Percentiles rank a stretch among this genome's conserved stretches.
phyloP scores from a whole-genome alignment of 805 yeast genomes.

The Jamesozyma spencerorum region DNA sequence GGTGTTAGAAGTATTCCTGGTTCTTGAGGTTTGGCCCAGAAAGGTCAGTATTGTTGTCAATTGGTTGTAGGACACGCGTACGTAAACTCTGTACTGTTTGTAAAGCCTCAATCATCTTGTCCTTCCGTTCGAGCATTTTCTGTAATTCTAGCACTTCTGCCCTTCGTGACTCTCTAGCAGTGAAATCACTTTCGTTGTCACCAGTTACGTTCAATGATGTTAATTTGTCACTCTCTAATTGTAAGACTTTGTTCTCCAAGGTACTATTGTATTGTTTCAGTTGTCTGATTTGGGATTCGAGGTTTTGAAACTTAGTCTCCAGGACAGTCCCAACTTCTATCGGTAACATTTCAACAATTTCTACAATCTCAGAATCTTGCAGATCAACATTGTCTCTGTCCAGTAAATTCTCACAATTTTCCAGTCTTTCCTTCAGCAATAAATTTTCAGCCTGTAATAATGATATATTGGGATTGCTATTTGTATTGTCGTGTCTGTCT shows the following conservation, averaged over 20 bases:
- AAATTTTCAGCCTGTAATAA: slow-evolving; percentile 54
- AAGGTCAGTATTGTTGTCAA: neutral
- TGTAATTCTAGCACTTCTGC: slow-evolving; percentile 60
- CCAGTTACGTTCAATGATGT: neutral
- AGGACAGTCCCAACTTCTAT: slow-evolving; percentile 33
- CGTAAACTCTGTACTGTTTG: slow-evolving; percentile 57
- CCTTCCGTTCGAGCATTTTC: slow-evolving; percentile 59
- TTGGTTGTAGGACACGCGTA: slow-evolving; percentile 26
- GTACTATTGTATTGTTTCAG: slow-evolving; percentile 18
- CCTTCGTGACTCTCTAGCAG: slow-evolving; percentile 28
- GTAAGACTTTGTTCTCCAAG: slow-evolving; percentile 12
- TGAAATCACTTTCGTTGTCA: neutral
- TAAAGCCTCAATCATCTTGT: slow-evolving; percentile 66
- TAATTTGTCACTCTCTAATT: neutral
- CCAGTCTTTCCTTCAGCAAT: slow-evolving; percentile 55
- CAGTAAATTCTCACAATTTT: slow-evolving; percentile 56
- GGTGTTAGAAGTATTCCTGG: neutral
- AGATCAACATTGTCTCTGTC: slow-evolving; percentile 49
- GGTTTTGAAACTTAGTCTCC: slow-evolving; percentile 21
- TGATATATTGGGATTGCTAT: slow-evolving; percentile 31
- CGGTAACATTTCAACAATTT: slow-evolving; percentile 50
- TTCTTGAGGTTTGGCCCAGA: neutral
- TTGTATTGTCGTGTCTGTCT: no score
- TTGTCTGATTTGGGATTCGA: slow-evolving; percentile 27
- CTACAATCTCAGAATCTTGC: slow-evolving; percentile 46